Percentiles rank a stretch among this genome's conserved stretches.
Conservation (phyloP, 2,329 filamentous ascomycete species). For the Cladosporium sp. region DNA sequence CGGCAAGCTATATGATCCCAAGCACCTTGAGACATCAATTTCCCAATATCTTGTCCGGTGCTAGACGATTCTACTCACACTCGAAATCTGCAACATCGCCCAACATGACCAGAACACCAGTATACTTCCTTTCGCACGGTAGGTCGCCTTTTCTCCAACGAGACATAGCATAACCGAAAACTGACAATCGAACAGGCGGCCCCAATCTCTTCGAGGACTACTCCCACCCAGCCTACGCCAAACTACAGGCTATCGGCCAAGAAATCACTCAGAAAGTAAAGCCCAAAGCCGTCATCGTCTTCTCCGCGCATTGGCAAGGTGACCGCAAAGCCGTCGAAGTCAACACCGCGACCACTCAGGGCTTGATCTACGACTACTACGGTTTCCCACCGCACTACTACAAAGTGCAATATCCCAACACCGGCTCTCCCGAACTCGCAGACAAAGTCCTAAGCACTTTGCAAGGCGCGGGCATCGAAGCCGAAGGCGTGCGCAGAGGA, state of each 20-base stretch:
- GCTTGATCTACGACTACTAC: slow-evolving; percentile 71
- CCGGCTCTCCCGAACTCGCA: slow-evolving; percentile 58
- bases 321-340: slow-evolving; percentile 54
- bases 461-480: slow-evolving; percentile 55
- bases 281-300: slow-evolving; percentile 68
- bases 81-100: neutral
- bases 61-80: no score
- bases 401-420: slow-evolving; percentile 61
- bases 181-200: slow-evolving; percentile 36
- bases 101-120: slow-evolving; percentile 37
- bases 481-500: slow-evolving; percentile 58
- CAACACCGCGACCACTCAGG: slow-evolving; percentile 60
- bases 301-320: slow-evolving; percentile 75
- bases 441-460: slow-evolving; percentile 55
- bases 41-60: no score
- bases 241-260: slow-evolving; percentile 61
- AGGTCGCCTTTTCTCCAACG: neutral
- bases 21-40: no score
- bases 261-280: slow-evolving; percentile 69
- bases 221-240: slow-evolving; percentile 61
- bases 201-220: slow-evolving; percentile 67
- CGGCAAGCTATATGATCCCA: no score
- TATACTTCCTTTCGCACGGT: slow-evolving; percentile 49
- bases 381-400: slow-evolving; percentile 69
- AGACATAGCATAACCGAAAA: neutral